Evolutionary conservation across 805 yeast species (phyloP), one percentile per base, ranked within the genome.

Genomic region (Cyberlindnera bimundalis): DNA sequence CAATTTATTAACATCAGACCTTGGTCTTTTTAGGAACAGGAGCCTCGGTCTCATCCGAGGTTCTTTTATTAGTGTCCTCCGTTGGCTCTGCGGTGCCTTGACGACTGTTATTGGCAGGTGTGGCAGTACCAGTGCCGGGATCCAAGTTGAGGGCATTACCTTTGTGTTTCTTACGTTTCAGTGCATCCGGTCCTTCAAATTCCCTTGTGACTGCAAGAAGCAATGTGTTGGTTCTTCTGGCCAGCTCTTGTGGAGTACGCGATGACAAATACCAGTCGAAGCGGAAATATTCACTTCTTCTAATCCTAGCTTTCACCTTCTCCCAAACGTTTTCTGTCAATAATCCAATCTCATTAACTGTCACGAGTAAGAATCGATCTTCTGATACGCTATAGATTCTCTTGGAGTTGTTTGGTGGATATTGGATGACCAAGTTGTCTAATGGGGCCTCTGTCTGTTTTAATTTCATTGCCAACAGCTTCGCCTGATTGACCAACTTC

Each of bases 361-460:
- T 73, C 21, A 73, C 51, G 36, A 85, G 56, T 19, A 85, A 64
- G 51, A 79, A 85, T 39, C 86, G 69, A 55, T 85, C 95, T 55
- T 85, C 95, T 0, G 72, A 59, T 24, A 76, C 75, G 8, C 85
- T 78, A 52, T 82, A 85, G 8, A 83, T 71, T 50, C 89, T 66
- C 54, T 84, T 83, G 11, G 93, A 83, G 57, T 83, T 84, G 56
- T 84, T 84, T n/a, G 90, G 90, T 0, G 93, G 91, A 45, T 83
- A 85, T 40, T 76, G 83, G 18, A 85, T 79, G 4, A 62, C 63
- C 60, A 85, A 62, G 31, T 81, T 79, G 33, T 78, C 78, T 17
- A 83, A 57, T 1, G 90, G 89, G 42, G 73, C 76, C n/a, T 67
- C 66, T 30, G 71, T 66, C 40, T 69, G 73, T 33, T 69, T 69